Base-by-base conservation (phyloP, 495 filamentous ascomycete genomes). In the Penicillium paradoxum region DNA sequence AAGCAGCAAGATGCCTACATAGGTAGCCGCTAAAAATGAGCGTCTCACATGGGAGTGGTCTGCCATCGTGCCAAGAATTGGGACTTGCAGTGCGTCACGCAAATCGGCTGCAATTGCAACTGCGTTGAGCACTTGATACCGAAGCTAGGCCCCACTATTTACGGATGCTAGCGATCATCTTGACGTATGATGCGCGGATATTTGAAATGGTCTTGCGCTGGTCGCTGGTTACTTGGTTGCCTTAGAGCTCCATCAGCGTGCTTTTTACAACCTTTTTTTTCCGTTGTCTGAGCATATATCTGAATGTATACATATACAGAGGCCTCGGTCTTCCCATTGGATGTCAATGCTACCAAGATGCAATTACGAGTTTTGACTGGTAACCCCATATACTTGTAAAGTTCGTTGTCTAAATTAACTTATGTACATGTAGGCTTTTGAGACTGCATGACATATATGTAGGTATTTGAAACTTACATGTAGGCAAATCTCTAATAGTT, bases 281-380 rank as follows among this genome's bases (percentile, higher is more conserved):
- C 24, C 17, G 5, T 22, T 45, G 50, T 30, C 22, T 24, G 25
- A 41, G 22, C 37, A 45, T 49, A 53, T 29, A 18, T 54, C 46
- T 43, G 21, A 54, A 21, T 37, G n/a, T 57, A 42, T 61, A 58
- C 33, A 58, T 59, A 62, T 53, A n/a, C 57, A 48, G 29, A 30
- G 49, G 19, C 24, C 6, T 13, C n/a, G n/a, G 43, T 43, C 48
- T 34, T 19, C 4, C 10, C 10, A 32, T 32, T 27, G 29, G 24
- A 27, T 7, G 7, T 27, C 24, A 27, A 27, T 27, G 7, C 24
- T 3, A 27, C 7, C 7, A 3, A 27, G 3, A 27, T 27, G 24
- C 24, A 7, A 27, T 27, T 27, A 27, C 24, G 7, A 27, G 7
- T 7, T 27, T 27, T 27, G 24, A 7, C 24, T 27, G 24, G 3